A percentile compares a stretch with the other conserved stretches of the same genome.
Evolutionary conservation across 257 asterid species (phyloP).

Genomic region (Primulina eburnea): DNA sequence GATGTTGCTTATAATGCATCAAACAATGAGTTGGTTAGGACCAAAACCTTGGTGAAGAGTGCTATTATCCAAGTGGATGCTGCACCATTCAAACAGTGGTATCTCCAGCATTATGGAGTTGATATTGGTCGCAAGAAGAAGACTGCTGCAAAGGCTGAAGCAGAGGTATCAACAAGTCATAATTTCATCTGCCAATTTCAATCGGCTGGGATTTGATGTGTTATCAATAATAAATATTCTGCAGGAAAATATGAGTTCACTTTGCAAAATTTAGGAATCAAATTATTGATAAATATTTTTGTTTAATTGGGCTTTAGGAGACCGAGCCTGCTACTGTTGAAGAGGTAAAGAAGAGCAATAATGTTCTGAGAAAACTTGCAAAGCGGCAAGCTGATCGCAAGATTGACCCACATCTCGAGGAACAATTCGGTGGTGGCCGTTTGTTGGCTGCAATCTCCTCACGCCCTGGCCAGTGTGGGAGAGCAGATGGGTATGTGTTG

Average conservation of each 20-base stretch:
- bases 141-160: slow-evolving; percentile 58
- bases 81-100: slow-evolving; percentile 83
- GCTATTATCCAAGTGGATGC: slow-evolving; percentile 80
- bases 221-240: neutral
- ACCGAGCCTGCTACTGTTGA: slow-evolving; percentile 44
- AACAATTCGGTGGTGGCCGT: slow-evolving; percentile 58
- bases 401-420: slow-evolving; percentile 56
- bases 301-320: slow-evolving; percentile 32
- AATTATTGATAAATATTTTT: neutral
- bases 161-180: slow-evolving; percentile 36
- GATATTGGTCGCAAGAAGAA: slow-evolving; percentile 85
- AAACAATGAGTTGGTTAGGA: slow-evolving; percentile 70
- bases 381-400: slow-evolving; percentile 47
- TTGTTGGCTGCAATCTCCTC: slow-evolving; percentile 56
- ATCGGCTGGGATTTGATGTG: neutral
- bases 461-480: slow-evolving; percentile 65
- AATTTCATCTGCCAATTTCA: neutral
- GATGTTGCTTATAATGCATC: slow-evolving; percentile 80
- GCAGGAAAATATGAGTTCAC: neutral
- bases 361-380: slow-evolving; percentile 44
- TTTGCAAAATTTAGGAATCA: neutral
- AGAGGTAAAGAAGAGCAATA: slow-evolving; percentile 55
- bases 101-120: slow-evolving; percentile 75
- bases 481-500: slow-evolving; percentile 48
- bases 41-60: slow-evolving; percentile 69